Evolutionary conservation across 805 yeast species (phyloP).

Genomic region (Groenewaldozyma tartarivorans): DNA sequence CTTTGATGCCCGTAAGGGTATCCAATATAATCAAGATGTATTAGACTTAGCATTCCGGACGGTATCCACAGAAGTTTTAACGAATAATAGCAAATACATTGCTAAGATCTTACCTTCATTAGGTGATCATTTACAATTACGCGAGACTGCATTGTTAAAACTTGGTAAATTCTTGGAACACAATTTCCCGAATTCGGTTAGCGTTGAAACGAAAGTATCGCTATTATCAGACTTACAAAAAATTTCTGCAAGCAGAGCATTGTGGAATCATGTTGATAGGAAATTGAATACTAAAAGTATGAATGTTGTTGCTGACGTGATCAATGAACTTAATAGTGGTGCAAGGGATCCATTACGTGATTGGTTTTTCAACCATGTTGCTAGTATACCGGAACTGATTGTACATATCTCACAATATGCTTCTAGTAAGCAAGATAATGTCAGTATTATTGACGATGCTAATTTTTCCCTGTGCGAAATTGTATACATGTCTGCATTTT

Average conservation of each 20-base stretch:
- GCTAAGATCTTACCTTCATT: constrained; percentile 45
- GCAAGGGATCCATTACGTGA: constrained; percentile 11
- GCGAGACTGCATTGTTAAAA: constrained; percentile 36
- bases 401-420: constrained; percentile 1
- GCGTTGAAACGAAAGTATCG: constrained; percentile 31
- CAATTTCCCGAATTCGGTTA: constrained; percentile 35
- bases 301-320: constrained; percentile 4
- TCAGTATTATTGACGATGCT: constrained; percentile 9
- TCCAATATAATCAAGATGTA: constrained; percentile 36
- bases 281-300: constrained; percentile 2
- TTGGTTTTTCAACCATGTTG: constrained; percentile 13
- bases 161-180: constrained; percentile 37
- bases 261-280: constrained; percentile 28
- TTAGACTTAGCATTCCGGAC: constrained; percentile 42
- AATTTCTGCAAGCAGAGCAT: constrained; percentile 37
- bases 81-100: constrained; percentile 46
- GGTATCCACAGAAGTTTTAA: constrained; percentile 48
- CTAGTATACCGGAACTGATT: constrained; percentile 8
- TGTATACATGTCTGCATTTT: constrained; percentile 12
- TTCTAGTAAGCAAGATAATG: not conserved
- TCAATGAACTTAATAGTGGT: constrained; percentile 10
- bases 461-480: constrained; percentile 12
- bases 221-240: constrained; percentile 35
- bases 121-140: constrained; percentile 40
- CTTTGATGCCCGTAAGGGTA: constrained; percentile 34